Base-by-base conservation (phyloP, 2,329 filamentous ascomycete species). In the Aspergillus jensenii region DNA sequence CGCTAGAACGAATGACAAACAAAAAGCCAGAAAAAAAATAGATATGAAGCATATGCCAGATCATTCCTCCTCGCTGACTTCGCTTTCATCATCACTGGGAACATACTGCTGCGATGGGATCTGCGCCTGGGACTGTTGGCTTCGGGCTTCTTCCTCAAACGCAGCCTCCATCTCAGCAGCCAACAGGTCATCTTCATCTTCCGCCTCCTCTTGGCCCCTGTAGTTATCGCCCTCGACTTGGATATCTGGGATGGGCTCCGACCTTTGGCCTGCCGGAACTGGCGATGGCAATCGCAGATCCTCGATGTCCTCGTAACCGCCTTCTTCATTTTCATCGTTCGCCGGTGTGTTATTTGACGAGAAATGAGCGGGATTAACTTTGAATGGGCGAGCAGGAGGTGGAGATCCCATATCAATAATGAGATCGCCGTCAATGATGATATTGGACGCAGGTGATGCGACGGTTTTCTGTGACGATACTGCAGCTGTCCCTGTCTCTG, bases 51-150 rank as follows among this genome's bases (percentile, higher is more conserved):
- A 14, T 11, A n/a, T 54, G 8, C 4, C 35, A 37, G 14, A 55
- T 72, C 62, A 88, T 68, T 88, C 86, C 69, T 88, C 86, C 68
- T 88, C 86, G 63, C 86, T 88, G 54, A 88, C 85, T 64, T 87
- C 84, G 63, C 85, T 88, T 70, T 88, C 85, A 52, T 79, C 74
- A 17, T 85, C 84, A 37, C 78, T 82, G 23, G 67, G 64, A 45
- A 70, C 63, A 54, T 74, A 74, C 31, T 68, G 69, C 39, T 70
- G 68, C 21, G 68, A 67, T 15, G 69, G 60, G 7, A 55, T 43
- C 6, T 52, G 59, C 27, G 66, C 60, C 45, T 71, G 65, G 15
- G 70, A 69, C 14, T 71, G 68, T 27, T 71, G 71, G 19, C 62
- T 73, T 27, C 69, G 67, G 25, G 80, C 78, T 27, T 79, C 76